Conservation (phyloP, 257 asterid genomes). For the Fraxinus excelsior region DNA sequence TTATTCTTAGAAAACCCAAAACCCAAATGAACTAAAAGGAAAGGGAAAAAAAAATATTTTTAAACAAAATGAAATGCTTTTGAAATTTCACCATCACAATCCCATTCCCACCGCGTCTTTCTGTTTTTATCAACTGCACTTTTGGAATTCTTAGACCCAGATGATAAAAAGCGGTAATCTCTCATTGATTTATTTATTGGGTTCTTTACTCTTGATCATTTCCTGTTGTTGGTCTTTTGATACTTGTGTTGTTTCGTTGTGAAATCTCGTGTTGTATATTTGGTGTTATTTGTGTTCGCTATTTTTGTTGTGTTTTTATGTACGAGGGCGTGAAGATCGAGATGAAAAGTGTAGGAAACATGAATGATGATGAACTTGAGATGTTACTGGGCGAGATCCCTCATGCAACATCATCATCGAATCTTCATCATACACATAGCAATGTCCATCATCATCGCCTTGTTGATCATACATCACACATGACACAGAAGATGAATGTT, state of each 20-base stretch:
- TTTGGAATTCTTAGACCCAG: slow-evolving; percentile 44
- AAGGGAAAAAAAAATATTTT: slow-evolving; percentile 17
- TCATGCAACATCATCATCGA: slow-evolving; percentile 60
- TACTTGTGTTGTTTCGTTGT: slow-evolving; percentile 30
- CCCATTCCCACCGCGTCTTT: slow-evolving; percentile 34
- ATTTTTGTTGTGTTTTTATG: slow-evolving; percentile 24
- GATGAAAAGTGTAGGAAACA: slow-evolving; percentile 31
- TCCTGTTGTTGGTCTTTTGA: slow-evolving; percentile 17
- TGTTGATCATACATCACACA: slow-evolving; percentile 41
- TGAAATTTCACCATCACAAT: slow-evolving; percentile 36
- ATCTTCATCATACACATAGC: slow-evolving; percentile 34
- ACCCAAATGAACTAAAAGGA: slow-evolving; percentile 41
- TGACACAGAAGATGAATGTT: slow-evolving; percentile 31
- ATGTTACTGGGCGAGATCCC: slow-evolving; percentile 88
- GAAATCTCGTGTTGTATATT: slow-evolving; percentile 33
- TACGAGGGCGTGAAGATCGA: slow-evolving; percentile 36
- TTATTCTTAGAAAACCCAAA: slow-evolving; percentile 49
- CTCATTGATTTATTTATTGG: slow-evolving; percentile 27
- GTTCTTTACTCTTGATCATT: slow-evolving; percentile 31
- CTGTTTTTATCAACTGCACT: slow-evolving; percentile 36
- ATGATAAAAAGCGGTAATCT: slow-evolving; percentile 48
- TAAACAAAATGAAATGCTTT: slow-evolving; percentile 40
- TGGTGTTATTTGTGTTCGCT: slow-evolving; percentile 11
- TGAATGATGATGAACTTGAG: slow-evolving; percentile 79
- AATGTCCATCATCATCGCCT: slow-evolving; percentile 35